Evolutionary conservation across 495 filamentous ascomycete species (phyloP), one percentile per base, ranked within the genome.

Genomic region (Penicillium silybi): DNA sequence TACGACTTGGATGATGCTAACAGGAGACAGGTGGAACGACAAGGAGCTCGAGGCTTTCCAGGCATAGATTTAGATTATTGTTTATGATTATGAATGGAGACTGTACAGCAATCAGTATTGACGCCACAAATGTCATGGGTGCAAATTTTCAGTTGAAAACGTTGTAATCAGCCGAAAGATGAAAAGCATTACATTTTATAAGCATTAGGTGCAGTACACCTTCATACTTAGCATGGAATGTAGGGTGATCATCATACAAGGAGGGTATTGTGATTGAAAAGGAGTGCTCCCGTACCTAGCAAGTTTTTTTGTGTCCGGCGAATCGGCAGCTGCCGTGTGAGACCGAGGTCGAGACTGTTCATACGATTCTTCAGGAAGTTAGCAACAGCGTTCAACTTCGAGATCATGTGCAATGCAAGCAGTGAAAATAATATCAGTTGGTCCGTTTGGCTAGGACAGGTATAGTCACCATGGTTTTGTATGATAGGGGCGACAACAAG

Each of bases 171-270:
- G 90, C 76, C 80, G 89, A 93, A 92, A 93, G 89, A 92, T 93
- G 90, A 95, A 95, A 95, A 93, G 86, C 77, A 80, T 73, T 82
- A 86, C 75, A 82, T 80, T 78, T 76, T 70, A 73, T 77, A 82
- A 88, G 84, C 84, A 91, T 84, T 78, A 80, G 73, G 64, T 67
- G 69, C 63, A 74, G 65, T 53, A 53, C 72, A 73, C 71, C 82
- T 87, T 95, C 88, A 84, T 89, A 72, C 77, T 90, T 92, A 92
- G 88, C 88, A 92, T 91, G 88, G 87, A 90, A 87, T 80, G 82
- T 78, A 75, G 44, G 78, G 68, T 74, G 76, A 69, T 80, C 84
- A 87, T 90, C 87, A 89, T 78, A 70, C 73, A 61, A 70, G 59
- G 40, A 53, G 27, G 43, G 42, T 22, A 22, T 43, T 34, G 37